These are phyloP conservation scores for Camellia granthamiana DNA, from an alignment of 148 eudicot genomes.

Conservation along the genomic window DNA sequence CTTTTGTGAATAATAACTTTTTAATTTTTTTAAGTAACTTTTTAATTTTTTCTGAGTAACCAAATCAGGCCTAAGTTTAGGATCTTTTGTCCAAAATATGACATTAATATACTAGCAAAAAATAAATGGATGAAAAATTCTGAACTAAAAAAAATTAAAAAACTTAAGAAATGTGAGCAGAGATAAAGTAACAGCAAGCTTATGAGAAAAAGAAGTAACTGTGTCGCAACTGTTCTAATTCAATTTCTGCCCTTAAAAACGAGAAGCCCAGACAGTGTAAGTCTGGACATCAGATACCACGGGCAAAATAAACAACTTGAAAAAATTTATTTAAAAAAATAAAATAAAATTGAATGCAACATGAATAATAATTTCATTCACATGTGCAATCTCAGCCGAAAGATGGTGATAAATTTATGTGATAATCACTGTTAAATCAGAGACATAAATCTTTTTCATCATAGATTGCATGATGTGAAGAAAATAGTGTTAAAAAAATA, in stretches of 20 bases:
- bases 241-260: slow-evolving; percentile 29
- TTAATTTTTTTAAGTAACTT: no score
- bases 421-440: slow-evolving; percentile 29
- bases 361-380: not conserved
- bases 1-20: no score
- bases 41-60: no score
- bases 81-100: no score
- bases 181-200: slow-evolving; percentile 34
- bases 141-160: not conserved
- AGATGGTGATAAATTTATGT: slow-evolving; percentile 30
- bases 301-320: slow-evolving; percentile 5
- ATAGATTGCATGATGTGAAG: slow-evolving; percentile 24
- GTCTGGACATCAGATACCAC: slow-evolving; percentile 38
- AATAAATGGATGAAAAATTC: not conserved
- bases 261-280: slow-evolving; percentile 26
- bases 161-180: slow-evolving; percentile 24
- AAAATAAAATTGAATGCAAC: not conserved
- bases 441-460: slow-evolving; percentile 12
- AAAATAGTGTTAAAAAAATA: not conserved
- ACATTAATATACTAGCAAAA: not conserved
- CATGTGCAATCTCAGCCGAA: slow-evolving; percentile 36
- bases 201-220: slow-evolving; percentile 17
- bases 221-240: slow-evolving; percentile 36
- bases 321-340: not conserved
- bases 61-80: no score